phyloP scores from a whole-genome alignment of 768 basidiomycete species.

The Strobilomyces echinocephalus region DNA sequence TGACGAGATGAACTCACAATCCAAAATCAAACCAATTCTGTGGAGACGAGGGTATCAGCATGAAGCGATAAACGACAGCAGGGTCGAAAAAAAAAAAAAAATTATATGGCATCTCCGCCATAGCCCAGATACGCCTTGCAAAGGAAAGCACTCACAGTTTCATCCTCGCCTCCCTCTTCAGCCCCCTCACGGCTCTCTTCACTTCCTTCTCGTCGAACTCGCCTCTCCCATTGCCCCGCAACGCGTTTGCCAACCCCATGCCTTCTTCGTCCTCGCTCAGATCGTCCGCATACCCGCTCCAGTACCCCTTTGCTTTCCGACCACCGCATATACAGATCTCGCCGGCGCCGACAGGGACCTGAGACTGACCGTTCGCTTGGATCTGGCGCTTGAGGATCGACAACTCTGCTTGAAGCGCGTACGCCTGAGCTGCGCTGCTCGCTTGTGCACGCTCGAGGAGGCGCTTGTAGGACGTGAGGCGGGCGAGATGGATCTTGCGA shows the following conservation, averaged over 20 bases:
- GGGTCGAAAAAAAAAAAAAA: not conserved
- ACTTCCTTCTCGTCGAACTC: constrained; percentile 69
- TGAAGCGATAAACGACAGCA: not conserved
- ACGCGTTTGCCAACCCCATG: constrained; percentile 42
- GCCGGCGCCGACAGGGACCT: constrained; percentile 15
- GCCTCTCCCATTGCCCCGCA: constrained; percentile 45
- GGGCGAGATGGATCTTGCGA: constrained; percentile 41
- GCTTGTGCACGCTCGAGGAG: constrained; percentile 78
- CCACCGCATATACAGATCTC: constrained; percentile 55
- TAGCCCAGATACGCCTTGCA: no score
- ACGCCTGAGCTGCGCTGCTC: constrained; percentile 73
- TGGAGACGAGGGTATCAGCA: constrained; percentile 1
- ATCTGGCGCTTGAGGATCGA: constrained; percentile 52
- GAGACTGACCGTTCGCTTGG: constrained; percentile 17
- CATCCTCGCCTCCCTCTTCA: constrained; percentile 68
- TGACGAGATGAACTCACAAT: constrained; percentile 15
- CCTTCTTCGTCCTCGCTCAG: constrained; percentile 43
- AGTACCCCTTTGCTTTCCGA: constrained; percentile 59
- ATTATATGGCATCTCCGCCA: not conserved
- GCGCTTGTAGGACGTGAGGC: constrained; percentile 71
- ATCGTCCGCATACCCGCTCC: constrained; percentile 58
- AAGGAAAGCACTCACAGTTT: constrained; percentile 51
- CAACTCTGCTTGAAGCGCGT: constrained; percentile 81
- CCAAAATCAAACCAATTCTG: constrained; percentile 30
- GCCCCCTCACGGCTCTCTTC: constrained; percentile 53